Percentiles rank a stretch among this genome's conserved stretches.
Evolutionary conservation across 2,329 filamentous ascomycete genomes (phyloP).

Genomic region (Penicillium brevicompactum): DNA sequence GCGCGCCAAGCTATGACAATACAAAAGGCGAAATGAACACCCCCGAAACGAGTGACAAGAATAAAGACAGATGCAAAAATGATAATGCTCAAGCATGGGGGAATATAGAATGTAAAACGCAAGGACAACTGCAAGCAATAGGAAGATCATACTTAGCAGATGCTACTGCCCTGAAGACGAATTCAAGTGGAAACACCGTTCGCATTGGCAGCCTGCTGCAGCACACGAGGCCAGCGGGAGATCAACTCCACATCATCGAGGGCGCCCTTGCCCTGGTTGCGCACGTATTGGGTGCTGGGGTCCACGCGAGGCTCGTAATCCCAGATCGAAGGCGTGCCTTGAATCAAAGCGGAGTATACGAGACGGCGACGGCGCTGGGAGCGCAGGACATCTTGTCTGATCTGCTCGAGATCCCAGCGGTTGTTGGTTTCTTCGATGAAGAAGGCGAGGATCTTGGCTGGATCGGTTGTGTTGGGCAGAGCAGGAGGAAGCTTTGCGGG

Average conservation of each 20-base stretch:
- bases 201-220: constrained; percentile 35
- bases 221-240: constrained; percentile 44
- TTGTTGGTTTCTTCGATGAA: constrained; percentile 73
- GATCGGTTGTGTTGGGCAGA: constrained; percentile 37
- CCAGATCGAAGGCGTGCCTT: constrained; percentile 79
- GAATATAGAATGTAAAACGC: constrained; percentile 2
- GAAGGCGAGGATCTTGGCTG: constrained; percentile 55
- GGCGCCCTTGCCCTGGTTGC: constrained; percentile 51
- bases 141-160: background rate
- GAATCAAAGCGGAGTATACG: constrained; percentile 76
- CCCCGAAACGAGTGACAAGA: constrained; percentile 10
- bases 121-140: background rate
- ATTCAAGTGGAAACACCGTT: constrained; percentile 16
- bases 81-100: background rate
- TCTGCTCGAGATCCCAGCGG: constrained; percentile 79
- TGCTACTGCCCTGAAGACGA: background rate
- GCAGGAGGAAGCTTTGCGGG: constrained; percentile 35
- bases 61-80: constrained; percentile 5
- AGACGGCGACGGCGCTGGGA: constrained; percentile 79
- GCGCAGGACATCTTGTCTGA: constrained; percentile 71
- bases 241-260: constrained; percentile 46
- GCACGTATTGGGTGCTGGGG: constrained; percentile 69
- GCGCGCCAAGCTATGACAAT: constrained; percentile 33
- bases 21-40: constrained; percentile 4
- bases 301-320: constrained; percentile 71